Percentiles rank a stretch among this genome's conserved stretches.
These are phyloP conservation scores for Hygrophila difformis DNA, from an alignment of 257 asterid species.

Conservation along the genomic window DNA sequence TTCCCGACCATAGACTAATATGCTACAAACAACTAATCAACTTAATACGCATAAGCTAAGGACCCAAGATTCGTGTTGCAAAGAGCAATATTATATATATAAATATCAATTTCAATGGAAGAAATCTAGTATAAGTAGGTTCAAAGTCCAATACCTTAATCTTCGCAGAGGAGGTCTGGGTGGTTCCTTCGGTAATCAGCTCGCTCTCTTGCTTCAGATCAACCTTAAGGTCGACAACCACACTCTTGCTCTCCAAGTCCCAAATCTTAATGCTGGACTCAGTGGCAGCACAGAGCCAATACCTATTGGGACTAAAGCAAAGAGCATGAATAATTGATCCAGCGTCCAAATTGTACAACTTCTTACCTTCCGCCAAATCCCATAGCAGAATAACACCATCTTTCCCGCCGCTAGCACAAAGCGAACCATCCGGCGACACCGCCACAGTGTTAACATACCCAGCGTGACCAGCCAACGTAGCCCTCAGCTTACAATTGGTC, in stretches of 20 bases:
- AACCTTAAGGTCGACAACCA: constrained; percentile 70
- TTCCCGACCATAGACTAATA: no score
- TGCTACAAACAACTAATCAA: no score
- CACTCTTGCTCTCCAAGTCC: constrained; percentile 95
- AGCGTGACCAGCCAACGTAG: constrained; percentile 58
- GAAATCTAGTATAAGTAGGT: no score
- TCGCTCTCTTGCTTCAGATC: constrained; percentile 72
- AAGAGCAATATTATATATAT: no score
- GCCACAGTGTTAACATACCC: constrained; percentile 78
- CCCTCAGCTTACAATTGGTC: constrained; percentile 57
- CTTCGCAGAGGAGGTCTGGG: constrained; percentile 34
- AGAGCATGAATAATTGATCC: constrained; percentile 66
- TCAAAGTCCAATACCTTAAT: constrained; percentile 59
- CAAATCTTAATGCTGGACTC: constrained; percentile 83
- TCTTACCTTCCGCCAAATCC: constrained; percentile 94
- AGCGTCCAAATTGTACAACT: constrained; percentile 64
- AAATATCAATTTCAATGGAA: no score
- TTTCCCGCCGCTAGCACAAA: constrained; percentile 92
- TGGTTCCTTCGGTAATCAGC: constrained; percentile 32
- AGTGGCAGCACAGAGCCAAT: constrained; percentile 92
- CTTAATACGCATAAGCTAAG: no score
- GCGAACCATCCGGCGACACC: constrained; percentile 75
- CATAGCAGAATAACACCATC: constrained; percentile 79
- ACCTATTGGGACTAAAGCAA: constrained; percentile 90
- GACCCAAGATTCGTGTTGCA: no score